Percentiles rank a stretch among this genome's conserved stretches.
phyloP scores from a whole-genome alignment of 768 basidiomycete species.

The Multifurca ochricompacta region DNA sequence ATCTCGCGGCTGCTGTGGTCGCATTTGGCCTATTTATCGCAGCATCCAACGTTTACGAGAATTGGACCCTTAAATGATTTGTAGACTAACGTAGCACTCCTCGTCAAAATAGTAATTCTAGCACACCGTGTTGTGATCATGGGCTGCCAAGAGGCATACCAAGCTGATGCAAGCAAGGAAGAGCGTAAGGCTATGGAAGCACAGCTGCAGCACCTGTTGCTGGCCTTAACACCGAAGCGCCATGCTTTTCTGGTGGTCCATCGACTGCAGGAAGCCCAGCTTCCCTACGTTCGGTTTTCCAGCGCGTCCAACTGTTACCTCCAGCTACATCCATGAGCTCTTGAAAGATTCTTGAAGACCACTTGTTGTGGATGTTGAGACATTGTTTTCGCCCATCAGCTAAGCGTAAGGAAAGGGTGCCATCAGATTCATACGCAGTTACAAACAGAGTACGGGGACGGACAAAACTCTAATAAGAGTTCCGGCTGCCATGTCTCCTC shows the following conservation, averaged over 20 bases:
- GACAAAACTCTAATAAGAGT: conserved; percentile 56
- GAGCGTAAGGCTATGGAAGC: conserved; percentile 11
- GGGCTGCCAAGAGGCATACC: neutral
- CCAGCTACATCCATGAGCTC: conserved; percentile 67
- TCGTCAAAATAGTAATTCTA: neutral
- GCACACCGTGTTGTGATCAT: neutral
- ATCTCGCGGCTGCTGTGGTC: conserved; percentile 61
- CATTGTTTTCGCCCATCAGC: conserved; percentile 42
- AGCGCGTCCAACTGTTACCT: conserved; percentile 48
- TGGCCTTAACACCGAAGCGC: neutral
- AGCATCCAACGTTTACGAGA: conserved; percentile 1
- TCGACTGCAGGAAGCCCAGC: conserved; percentile 42
- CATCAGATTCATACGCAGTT: neutral
- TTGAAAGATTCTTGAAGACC: conserved; percentile 57
- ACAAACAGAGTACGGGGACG: conserved; percentile 26
- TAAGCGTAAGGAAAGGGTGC: conserved; percentile 23
- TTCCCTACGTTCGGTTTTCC: conserved; percentile 40
- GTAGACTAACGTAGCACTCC: neutral
- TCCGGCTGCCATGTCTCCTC: conserved; percentile 54
- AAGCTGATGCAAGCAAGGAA: neutral
- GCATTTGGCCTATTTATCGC: conserved; percentile 57
- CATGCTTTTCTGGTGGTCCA: conserved; percentile 13
- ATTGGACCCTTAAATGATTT: conserved; percentile 3
- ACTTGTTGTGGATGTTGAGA: conserved; percentile 56
- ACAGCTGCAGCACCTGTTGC: conserved; percentile 22